These are phyloP conservation scores for Wickerhamomyces chaumierensis DNA, from an alignment of 805 yeast genomes.

Conservation along the genomic window DNA sequence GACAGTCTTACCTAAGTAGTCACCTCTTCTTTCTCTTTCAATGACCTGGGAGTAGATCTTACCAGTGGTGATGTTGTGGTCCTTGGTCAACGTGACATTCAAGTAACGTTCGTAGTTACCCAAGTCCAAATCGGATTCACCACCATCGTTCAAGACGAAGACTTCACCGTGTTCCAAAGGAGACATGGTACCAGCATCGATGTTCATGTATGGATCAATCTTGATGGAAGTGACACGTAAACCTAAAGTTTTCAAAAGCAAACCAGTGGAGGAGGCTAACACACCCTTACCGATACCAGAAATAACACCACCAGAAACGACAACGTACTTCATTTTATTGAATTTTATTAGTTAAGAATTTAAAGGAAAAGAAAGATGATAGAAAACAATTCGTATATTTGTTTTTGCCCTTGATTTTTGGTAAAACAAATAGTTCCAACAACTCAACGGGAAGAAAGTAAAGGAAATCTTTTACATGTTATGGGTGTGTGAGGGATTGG, in stretches of 20 bases:
- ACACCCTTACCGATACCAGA: conserved; percentile 99
- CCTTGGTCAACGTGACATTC: conserved; percentile 83
- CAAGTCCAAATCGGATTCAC: conserved; percentile 94
- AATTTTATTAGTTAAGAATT: neutral
- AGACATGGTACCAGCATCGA: conserved; percentile 99
- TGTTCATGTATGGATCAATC: conserved; percentile 98
- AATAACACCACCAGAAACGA: conserved; percentile 96
- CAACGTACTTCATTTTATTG: conserved; percentile 91
- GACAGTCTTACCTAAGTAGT: conserved; percentile 96
- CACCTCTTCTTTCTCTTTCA: conserved; percentile 92
- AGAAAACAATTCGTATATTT: too few relatives aligned
- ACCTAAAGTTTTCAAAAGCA: conserved; percentile 87
- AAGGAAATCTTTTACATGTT: neutral
- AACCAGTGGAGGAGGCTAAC: conserved; percentile 92
- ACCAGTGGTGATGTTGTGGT: conserved; percentile 97
- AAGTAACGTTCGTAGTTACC: conserved; percentile 98
- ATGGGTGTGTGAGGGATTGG: neutral
- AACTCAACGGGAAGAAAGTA: conserved; percentile 8
- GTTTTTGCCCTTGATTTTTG: neutral
- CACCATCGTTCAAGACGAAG: conserved; percentile 96
- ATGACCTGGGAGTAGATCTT: conserved; percentile 91
- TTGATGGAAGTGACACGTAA: conserved; percentile 93
- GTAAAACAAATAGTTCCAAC: conserved; percentile 3
- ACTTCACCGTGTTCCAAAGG: conserved; percentile 99
- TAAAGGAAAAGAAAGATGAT: neutral